phyloP scores from a whole-genome alignment of 768 basidiomycete genomes.

The Ramaria sp. region DNA sequence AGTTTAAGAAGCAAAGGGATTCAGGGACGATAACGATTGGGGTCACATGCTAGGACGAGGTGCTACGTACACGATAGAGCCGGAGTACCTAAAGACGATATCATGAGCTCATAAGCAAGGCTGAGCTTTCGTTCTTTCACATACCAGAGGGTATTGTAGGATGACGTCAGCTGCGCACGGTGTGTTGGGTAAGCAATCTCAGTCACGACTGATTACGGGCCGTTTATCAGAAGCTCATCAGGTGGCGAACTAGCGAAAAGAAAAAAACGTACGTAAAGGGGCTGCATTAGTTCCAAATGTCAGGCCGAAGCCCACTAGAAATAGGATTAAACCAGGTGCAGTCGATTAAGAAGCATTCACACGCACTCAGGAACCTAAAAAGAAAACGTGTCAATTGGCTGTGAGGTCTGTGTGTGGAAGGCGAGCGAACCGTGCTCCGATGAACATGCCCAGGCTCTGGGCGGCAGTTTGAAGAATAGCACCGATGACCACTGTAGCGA shows the following conservation, averaged over 20 bases:
- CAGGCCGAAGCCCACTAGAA: slow-evolving; percentile 58
- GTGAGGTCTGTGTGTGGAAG: not conserved
- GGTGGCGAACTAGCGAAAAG: not conserved
- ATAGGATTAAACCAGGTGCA: not conserved
- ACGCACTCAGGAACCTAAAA: slow-evolving; percentile 7
- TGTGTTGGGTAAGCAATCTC: slow-evolving; percentile 81
- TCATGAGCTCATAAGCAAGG: not conserved
- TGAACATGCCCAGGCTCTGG: slow-evolving; percentile 9
- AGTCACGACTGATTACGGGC: slow-evolving; percentile 40
- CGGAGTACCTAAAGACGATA: slow-evolving; percentile 5
- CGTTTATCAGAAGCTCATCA: not conserved
- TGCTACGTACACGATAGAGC: slow-evolving; percentile 9
- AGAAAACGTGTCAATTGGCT: not conserved
- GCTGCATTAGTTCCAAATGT: slow-evolving; percentile 44
- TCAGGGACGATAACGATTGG: not conserved
- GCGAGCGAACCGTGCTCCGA: not conserved
- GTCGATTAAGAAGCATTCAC: not conserved
- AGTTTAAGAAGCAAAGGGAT: not conserved
- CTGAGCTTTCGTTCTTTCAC: not conserved
- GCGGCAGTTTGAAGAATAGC: slow-evolving; percentile 7
- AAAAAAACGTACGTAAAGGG: slow-evolving; percentile 2
- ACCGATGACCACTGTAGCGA: slow-evolving; percentile 3
- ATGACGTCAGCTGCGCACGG: slow-evolving; percentile 66
- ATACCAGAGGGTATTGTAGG: slow-evolving; percentile 82
- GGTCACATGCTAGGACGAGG: not conserved